Evolutionary conservation across 257 asterid species (phyloP), one percentile per base, ranked within the genome.

Genomic region (Scutellaria minor): DNA sequence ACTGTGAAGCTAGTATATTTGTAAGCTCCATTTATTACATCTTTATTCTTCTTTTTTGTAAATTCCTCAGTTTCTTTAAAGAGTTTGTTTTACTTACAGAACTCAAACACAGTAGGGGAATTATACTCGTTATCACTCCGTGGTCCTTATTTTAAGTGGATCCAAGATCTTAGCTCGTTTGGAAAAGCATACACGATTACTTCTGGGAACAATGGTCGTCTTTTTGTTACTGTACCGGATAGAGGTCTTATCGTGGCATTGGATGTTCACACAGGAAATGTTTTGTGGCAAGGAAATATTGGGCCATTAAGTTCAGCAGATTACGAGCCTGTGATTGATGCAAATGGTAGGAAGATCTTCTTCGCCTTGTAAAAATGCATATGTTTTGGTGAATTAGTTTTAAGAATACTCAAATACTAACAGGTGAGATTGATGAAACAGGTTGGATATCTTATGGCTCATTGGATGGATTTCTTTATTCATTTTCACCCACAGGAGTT

Each of bases 391-490:
- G 54, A 60, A 47, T 57, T 56, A 24, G 27, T 24, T 24, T 24
- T 70, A 13, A 27, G 46, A 41, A 50, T 54, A n/a, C 4, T 42
- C 15, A 27, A 18, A 41, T 60, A 31, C 52, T 73, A 7, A 57
- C 41, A 11, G 58, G 60, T 70, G 65, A 27, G 66, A 20, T 66
- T 73, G 78, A 71, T 78, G 79, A 68, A 58, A 70, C 87, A 95
- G 97, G 99, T 51, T 95, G 99, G 99, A 83, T 95, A 83, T 90
- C 96, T 37, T 77, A 85, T 62, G 97, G 99, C 42, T 95, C 99
- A 6, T 75, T 92, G 85, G 97, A 95, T 48, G 97, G 99, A 20
- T 87, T 70, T 75, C 87, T 95, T 27, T 95, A 95, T 71, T 95
- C 97, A 4, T 92, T 90, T 85, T 95, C 99, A 1, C 94, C 88